Conservation (phyloP, 2,329 filamentous ascomycete species). For the Biscogniauxia sp. region DNA sequence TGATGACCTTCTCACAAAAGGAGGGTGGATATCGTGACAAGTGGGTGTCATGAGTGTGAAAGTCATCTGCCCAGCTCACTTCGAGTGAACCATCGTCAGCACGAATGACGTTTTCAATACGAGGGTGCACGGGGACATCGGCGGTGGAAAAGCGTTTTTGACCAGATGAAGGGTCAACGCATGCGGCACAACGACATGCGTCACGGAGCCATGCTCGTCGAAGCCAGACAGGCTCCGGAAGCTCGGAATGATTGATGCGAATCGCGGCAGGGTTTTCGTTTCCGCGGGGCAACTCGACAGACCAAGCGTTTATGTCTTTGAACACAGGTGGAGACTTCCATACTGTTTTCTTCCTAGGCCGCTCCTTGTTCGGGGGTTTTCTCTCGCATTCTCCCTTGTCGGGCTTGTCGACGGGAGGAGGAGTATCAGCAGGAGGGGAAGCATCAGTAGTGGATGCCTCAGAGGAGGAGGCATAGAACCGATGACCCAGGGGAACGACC, state of each 20-base stretch:
- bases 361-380: too few species aligned
- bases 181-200: constrained; percentile 54
- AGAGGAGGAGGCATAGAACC: too few species aligned
- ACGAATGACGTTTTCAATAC: constrained; percentile 37
- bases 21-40: constrained; percentile 34
- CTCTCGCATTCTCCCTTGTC: too few species aligned
- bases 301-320: too few species aligned
- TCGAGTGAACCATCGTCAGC: constrained; percentile 45
- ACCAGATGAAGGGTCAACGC: constrained; percentile 56
- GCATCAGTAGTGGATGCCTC: too few species aligned
- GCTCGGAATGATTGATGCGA: background rate
- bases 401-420: too few species aligned
- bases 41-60: constrained; percentile 30
- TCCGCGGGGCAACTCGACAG: too few species aligned
- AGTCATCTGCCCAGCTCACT: constrained; percentile 58
- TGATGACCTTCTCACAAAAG: constrained; percentile 16
- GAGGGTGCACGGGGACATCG: constrained; percentile 51
- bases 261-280: too few species aligned
- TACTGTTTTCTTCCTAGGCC: too few species aligned
- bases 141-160: constrained; percentile 65
- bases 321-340: too few species aligned
- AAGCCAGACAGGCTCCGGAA: background rate
- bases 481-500: too few species aligned
- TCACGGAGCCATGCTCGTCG: constrained; percentile 48
- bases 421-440: too few species aligned